These are phyloP conservation scores for Kodamaea lidongshanica DNA, from an alignment of 805 yeast species.

Conservation along the genomic window DNA sequence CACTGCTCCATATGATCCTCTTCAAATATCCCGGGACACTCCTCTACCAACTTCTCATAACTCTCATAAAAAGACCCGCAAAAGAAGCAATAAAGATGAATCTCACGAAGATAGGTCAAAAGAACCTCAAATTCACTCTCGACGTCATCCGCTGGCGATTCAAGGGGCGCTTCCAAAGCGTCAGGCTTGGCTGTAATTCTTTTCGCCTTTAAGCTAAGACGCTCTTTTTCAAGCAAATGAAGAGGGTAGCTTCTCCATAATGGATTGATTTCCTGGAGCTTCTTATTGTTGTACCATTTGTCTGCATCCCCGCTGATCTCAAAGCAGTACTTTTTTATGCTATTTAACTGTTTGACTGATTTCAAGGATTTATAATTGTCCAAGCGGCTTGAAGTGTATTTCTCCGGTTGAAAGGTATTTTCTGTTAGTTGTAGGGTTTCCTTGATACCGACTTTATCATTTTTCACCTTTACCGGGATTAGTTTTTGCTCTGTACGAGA, in stretches of 20 bases:
- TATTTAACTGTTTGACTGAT: conserved; percentile 11
- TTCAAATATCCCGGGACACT: conserved; percentile 47
- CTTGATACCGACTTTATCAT: conserved; percentile 19
- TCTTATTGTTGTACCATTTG: conserved; percentile 19
- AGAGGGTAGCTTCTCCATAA: conserved; percentile 37
- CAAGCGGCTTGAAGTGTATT: no score
- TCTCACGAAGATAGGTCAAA: conserved; percentile 32
- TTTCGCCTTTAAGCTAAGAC: no score
- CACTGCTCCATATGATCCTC: conserved; percentile 34
- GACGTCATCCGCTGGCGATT: conserved; percentile 17
- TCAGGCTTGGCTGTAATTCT: not conserved
- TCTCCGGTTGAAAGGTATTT: no score
- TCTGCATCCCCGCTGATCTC: conserved; percentile 36
- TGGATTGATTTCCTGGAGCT: conserved; percentile 23
- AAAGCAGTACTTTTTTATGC: conserved; percentile 38
- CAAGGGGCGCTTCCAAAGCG: not conserved
- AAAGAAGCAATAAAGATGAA: conserved; percentile 42
- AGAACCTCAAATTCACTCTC: conserved; percentile 28
- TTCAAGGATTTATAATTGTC: no score
- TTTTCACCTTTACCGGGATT: conserved; percentile 16
- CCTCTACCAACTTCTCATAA: conserved; percentile 30
- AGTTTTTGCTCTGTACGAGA: conserved; percentile 30
- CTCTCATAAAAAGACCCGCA: conserved; percentile 40
- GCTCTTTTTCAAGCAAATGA: conserved; percentile 4
- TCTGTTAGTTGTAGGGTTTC: no score